Base-by-base conservation (phyloP, 148 eudicot genomes). In the Chenopodium album region DNA sequence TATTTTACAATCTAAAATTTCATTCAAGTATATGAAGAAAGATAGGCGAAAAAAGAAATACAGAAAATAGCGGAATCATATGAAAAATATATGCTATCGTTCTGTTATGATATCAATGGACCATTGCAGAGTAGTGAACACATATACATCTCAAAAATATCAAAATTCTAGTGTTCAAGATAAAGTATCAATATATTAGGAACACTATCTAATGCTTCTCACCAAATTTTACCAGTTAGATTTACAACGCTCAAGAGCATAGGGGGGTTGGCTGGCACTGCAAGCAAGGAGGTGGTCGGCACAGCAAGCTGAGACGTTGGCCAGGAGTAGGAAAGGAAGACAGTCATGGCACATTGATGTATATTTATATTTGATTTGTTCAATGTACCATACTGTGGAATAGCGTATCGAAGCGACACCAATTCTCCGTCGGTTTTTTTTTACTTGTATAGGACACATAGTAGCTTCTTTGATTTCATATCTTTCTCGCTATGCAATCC, bases 401-500 rank as follows among this genome's bases (percentile, higher is more conserved):
- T 62, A 41, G 77, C 46, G 19, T 62, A 56, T 19, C 26, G 28
- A 20, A 46, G 52, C 9, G 12, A 16, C 29, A 46, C 29, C 75
- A 44, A 29, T 56, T 34, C 19, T 54, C 60, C 34, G 28, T 60
- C 66, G 13, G 31, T 26, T 80, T 31, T 75, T 72, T 28, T 73
- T 17, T 28, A 41, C 44, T 16, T 63, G 67, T 65, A 56, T 60
- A 79, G 17, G 54, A 46, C 28, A 47, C 54, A 54, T 19, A 8
- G 66, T 23, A 71, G 23, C 77, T 74, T 81, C n/a, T 81, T 17
- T 48, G 37, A 16, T 65, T 47, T 66, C 78, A 66, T 76, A 56
- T 60, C 64, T 47, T 69, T n/a, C 22, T 67, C 13, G 2, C 8
- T 32, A 29, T 23, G 23, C 76, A 80, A 67, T 52, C 12, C 56